phyloP scores from a whole-genome alignment of 2,329 filamentous ascomycete genomes.

The Colletotrichum sp. region DNA sequence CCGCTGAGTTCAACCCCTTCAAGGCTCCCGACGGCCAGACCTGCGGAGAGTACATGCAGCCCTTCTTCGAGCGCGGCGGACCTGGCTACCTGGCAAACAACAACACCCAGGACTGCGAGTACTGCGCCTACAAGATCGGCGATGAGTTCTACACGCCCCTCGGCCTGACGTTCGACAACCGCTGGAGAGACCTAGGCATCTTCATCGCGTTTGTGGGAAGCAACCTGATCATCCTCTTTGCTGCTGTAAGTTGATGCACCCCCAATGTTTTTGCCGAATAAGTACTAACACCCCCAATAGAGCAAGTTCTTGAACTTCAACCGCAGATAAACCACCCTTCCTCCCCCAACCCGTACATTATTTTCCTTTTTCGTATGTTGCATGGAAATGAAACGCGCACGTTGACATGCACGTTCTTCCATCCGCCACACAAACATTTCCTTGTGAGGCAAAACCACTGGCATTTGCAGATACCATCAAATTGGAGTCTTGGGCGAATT shows the following conservation, averaged over 20 bases:
- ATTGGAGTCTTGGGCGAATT: neutral
- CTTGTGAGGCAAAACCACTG: neutral
- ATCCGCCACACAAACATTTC: neutral
- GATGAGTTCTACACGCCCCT: slow-evolving; percentile 80
- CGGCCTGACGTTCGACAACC: slow-evolving; percentile 67
- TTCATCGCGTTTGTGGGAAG: slow-evolving; percentile 76
- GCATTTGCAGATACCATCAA: neutral
- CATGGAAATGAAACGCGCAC: neutral
- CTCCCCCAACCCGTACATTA: neutral
- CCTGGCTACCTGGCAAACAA: slow-evolving; percentile 75
- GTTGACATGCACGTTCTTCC: neutral
- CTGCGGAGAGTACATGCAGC: slow-evolving; percentile 77
- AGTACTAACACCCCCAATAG: slow-evolving; percentile 30
- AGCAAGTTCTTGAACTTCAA: slow-evolving; percentile 61
- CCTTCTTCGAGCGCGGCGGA: slow-evolving; percentile 73
- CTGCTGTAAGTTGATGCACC: slow-evolving; percentile 50
- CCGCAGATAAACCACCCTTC: slow-evolving; percentile 40
- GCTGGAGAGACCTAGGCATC: slow-evolving; percentile 87
- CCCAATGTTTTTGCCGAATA: neutral
- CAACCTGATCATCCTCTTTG: slow-evolving; percentile 70
- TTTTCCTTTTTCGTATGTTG: slow-evolving; percentile 6
- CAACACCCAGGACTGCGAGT: slow-evolving; percentile 71
- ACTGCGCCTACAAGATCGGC: slow-evolving; percentile 81
- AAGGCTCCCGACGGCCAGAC: slow-evolving; percentile 66
- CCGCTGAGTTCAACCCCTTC: slow-evolving; percentile 71